Percentiles rank a stretch among this genome's conserved stretches.
Evolutionary conservation across 176 grass and related monocot species (phyloP).

Genomic region (Carex kokanica): DNA sequence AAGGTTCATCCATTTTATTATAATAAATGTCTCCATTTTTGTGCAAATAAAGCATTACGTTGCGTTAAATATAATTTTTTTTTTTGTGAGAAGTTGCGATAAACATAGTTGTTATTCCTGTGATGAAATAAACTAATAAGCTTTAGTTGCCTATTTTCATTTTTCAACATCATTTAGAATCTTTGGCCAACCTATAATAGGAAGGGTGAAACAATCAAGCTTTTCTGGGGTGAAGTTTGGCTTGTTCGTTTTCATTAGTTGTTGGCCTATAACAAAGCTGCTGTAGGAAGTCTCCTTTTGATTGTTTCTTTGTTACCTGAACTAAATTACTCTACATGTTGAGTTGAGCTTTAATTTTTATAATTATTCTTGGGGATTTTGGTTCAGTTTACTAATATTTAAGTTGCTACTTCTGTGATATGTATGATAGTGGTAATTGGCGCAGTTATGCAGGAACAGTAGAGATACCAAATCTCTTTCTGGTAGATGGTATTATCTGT

Average conservation of each 20-base stretch:
- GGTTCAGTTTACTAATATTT: neutral
- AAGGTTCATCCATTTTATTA: neutral
- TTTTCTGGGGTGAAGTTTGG: neutral
- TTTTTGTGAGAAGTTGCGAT: neutral
- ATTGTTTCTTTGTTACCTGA: neutral
- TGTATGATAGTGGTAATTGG: neutral
- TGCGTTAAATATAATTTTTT: too few relatives aligned
- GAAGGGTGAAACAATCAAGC: neutral
- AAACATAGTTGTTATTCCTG: neutral
- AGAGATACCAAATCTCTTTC: neutral
- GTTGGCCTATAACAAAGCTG: neutral
- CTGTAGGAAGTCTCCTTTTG: neutral
- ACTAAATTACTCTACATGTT: neutral
- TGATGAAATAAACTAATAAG: neutral
- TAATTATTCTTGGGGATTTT: neutral
- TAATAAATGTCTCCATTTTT: too few relatives aligned
- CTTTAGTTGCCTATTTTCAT: neutral
- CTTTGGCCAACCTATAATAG: neutral
- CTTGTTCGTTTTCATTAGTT: neutral
- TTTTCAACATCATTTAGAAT: neutral
- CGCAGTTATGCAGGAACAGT: neutral
- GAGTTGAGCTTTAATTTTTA: neutral
- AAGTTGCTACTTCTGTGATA: neutral
- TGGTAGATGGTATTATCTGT: neutral
- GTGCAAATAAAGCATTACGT: too few relatives aligned